Conservation (phyloP, 139 green algal genomes). For the Helicosporidium sp. region DNA sequence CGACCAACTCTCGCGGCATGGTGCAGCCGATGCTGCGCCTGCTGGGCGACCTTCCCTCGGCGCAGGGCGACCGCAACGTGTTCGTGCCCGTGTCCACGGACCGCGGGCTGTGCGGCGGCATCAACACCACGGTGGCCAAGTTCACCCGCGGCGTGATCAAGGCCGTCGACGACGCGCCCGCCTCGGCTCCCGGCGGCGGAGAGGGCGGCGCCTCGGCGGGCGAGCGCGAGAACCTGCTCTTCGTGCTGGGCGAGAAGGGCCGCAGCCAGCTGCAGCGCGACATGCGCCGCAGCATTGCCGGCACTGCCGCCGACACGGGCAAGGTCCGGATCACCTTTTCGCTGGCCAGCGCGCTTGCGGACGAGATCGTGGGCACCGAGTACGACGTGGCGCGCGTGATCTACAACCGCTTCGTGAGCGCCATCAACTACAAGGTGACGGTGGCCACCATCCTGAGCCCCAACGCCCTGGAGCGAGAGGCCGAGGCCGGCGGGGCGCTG, state of each 20-base stretch:
- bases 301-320: constrained; percentile 34
- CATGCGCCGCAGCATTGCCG: constrained; percentile 19
- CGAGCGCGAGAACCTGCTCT: constrained; percentile 18
- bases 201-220: too few species aligned
- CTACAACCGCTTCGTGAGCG: constrained; percentile 85
- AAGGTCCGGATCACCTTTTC: constrained; percentile 59
- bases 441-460: constrained; percentile 74
- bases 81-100: constrained; percentile 77
- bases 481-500: constrained; percentile 48
- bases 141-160: constrained; percentile 34
- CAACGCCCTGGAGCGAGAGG: constrained; percentile 59
- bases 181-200: background rate
- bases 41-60: constrained; percentile 69
- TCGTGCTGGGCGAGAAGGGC: constrained; percentile 84
- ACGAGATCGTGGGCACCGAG: constrained; percentile 77
- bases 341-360: constrained; percentile 47
- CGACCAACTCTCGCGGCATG: constrained; percentile 62
- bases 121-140: constrained; percentile 90
- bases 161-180: constrained; percentile 1
- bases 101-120: constrained; percentile 86
- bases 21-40: constrained; percentile 61
- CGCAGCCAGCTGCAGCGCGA: constrained; percentile 58
- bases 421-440: constrained; percentile 85
- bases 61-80: constrained; percentile 42
- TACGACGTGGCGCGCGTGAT: constrained; percentile 58